Conservation (phyloP, 257 asterid species). For the Solanum habrochaites region DNA sequence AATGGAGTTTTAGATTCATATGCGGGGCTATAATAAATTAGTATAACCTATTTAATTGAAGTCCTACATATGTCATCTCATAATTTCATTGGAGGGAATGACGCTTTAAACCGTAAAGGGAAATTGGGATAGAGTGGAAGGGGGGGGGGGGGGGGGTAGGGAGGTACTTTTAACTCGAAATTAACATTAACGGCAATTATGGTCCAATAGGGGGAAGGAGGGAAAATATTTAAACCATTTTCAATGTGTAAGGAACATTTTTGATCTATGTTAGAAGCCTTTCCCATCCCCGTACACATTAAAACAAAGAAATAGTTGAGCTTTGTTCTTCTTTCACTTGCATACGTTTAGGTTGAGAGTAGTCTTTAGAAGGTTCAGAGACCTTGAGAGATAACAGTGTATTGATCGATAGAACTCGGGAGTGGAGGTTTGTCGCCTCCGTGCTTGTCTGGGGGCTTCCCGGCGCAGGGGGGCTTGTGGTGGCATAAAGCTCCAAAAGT, state of each 20-base stretch:
- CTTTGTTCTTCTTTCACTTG: neutral
- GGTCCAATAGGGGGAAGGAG: neutral
- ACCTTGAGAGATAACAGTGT: neutral
- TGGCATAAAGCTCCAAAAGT: neutral
- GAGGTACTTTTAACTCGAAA: neutral
- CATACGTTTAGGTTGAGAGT: neutral
- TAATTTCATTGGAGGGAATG: neutral
- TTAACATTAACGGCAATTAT: neutral
- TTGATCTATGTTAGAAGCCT: neutral
- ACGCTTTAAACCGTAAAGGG: neutral
- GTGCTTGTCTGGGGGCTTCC: too few species aligned
- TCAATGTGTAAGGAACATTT: neutral
- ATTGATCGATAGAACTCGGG: too few species aligned
- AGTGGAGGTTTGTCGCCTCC: too few species aligned
- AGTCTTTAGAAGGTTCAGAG: neutral
- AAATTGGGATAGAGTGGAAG: neutral
- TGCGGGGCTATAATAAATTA: neutral
- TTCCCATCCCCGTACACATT: neutral
- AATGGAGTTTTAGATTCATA: neutral
- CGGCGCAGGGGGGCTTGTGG: too few species aligned
- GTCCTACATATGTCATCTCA: neutral
- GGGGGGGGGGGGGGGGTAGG: neutral
- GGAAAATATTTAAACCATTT: neutral
- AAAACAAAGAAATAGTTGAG: neutral
- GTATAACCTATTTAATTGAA: neutral